These are phyloP conservation scores for Leptographium procerum DNA, from an alignment of 2,329 filamentous ascomycete species.

Conservation along the genomic window DNA sequence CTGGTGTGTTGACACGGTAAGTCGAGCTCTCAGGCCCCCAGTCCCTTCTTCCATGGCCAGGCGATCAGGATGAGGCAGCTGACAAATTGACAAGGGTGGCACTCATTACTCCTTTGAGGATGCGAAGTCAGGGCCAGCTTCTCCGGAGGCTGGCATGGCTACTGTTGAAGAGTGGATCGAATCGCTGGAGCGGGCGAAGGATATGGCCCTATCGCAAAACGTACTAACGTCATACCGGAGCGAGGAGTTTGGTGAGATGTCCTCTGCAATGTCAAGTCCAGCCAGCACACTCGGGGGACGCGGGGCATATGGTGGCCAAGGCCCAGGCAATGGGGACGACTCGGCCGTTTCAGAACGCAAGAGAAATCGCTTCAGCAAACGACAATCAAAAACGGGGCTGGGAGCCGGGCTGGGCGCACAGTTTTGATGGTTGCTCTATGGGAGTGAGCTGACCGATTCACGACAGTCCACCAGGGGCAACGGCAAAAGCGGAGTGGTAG, in stretches of 20 bases:
- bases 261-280: conserved; percentile 64
- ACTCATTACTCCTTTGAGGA: conserved; percentile 93
- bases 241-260: conserved; percentile 59
- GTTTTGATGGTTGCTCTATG: conserved; percentile 43
- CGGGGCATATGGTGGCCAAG: conserved; percentile 44
- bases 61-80: conserved; percentile 5
- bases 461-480: background rate
- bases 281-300: conserved; percentile 57
- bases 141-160: conserved; percentile 50
- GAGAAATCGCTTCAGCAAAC: conserved; percentile 70
- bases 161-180: conserved; percentile 89
- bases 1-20: conserved; percentile 89
- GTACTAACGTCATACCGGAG: conserved; percentile 52
- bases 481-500: background rate
- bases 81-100: conserved; percentile 49
- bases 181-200: conserved; percentile 72
- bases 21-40: conserved; percentile 20
- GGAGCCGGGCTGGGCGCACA: conserved; percentile 82
- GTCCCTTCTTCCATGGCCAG: background rate
- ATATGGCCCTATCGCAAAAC: conserved; percentile 68
- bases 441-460: background rate
- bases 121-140: conserved; percentile 55
- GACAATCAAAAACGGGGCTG: conserved; percentile 89
- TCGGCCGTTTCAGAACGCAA: conserved; percentile 29
- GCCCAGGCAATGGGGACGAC: conserved; percentile 44